Conservation (phyloP, 805 yeast genomes). For the Nakazawaea ambrosiae region DNA sequence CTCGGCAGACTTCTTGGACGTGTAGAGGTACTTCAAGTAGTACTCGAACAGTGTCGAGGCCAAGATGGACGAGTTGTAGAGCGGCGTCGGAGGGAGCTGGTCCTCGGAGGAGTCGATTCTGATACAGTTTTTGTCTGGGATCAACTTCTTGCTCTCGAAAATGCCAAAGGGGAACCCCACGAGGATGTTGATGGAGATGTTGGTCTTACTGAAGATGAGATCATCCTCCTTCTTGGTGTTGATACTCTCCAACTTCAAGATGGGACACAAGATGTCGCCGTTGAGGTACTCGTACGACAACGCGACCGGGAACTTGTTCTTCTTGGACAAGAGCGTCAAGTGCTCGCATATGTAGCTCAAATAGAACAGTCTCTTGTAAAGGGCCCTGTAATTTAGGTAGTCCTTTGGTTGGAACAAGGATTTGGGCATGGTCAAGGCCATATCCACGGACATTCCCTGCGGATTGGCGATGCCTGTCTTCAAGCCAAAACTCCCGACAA, state of each 20-base stretch:
- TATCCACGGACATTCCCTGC: slow-evolving; percentile 62
- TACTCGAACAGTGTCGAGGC: slow-evolving; percentile 63
- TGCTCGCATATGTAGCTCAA: slow-evolving; percentile 70
- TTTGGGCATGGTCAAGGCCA: slow-evolving; percentile 77
- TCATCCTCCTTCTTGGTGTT: slow-evolving; percentile 45
- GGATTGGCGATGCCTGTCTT: slow-evolving; percentile 67
- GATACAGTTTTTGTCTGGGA: slow-evolving; percentile 77
- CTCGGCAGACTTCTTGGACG: slow-evolving; percentile 67
- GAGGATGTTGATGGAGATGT: slow-evolving; percentile 63
- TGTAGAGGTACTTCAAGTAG: slow-evolving; percentile 69
- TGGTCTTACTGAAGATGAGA: slow-evolving; percentile 53
- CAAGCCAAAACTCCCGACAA: slow-evolving; percentile 86
- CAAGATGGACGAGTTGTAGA: slow-evolving; percentile 76
- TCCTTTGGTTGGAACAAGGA: slow-evolving; percentile 77
- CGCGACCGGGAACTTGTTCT: slow-evolving; percentile 53
- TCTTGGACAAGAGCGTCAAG: slow-evolving; percentile 45
- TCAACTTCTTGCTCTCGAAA: slow-evolving; percentile 69
- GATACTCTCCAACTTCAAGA: slow-evolving; percentile 54
- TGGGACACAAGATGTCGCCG: slow-evolving; percentile 74
- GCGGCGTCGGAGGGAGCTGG: slow-evolving; percentile 68
- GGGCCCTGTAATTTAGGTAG: slow-evolving; percentile 80
- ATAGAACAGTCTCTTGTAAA: slow-evolving; percentile 86
- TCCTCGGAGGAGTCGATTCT: slow-evolving; percentile 46
- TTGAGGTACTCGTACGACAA: slow-evolving; percentile 59
- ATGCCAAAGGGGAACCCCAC: slow-evolving; percentile 65